Conservation (phyloP, 192 early-diverging fungal species). For the Coemansia sp. region DNA sequence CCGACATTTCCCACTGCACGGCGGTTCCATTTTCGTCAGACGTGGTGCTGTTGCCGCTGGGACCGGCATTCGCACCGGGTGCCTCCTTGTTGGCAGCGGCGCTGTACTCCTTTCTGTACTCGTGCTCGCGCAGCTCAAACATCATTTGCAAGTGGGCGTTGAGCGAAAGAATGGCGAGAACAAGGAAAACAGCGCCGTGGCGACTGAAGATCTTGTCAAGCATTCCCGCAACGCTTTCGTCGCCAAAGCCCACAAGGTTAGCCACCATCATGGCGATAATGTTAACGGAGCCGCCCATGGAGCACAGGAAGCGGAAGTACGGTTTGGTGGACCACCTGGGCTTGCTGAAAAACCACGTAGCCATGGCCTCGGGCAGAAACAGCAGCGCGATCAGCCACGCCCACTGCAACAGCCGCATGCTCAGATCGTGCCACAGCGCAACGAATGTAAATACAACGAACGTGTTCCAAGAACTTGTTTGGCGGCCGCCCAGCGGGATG, state of each 20-base stretch:
- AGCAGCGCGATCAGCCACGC: conserved; percentile 86
- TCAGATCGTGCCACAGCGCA: conserved; percentile 96
- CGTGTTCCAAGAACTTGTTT: conserved; percentile 70
- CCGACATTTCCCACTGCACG: conserved; percentile 22
- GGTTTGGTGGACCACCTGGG: conserved; percentile 35
- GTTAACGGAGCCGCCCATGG: conserved; percentile 76
- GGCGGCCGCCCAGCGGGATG: conserved; percentile 84
- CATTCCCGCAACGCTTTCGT: conserved; percentile 81
- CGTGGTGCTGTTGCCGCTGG: no score
- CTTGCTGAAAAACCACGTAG: conserved; percentile 49
- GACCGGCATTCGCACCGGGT: not conserved
- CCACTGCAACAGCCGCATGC: conserved; percentile 81
- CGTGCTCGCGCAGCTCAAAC: conserved; percentile 79
- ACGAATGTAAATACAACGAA: conserved; percentile 95
- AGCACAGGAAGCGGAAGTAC: conserved; percentile 78
- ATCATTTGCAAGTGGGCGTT: conserved; percentile 71
- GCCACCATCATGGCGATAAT: conserved; percentile 95
- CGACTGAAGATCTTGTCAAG: conserved; percentile 59
- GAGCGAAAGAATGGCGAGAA: conserved; percentile 53
- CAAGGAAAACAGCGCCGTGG: conserved; percentile 54
- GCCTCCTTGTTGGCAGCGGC: not conserved
- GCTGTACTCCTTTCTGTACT: conserved; percentile 55
- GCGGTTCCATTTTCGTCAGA: not conserved
- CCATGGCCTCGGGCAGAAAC: conserved; percentile 81
- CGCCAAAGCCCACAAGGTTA: conserved; percentile 95